Evolutionary conservation across 371 early-diverging fungal genomes (phyloP), one percentile per base, ranked within the genome.

Genomic region (Caulochytrium protostelioides): DNA sequence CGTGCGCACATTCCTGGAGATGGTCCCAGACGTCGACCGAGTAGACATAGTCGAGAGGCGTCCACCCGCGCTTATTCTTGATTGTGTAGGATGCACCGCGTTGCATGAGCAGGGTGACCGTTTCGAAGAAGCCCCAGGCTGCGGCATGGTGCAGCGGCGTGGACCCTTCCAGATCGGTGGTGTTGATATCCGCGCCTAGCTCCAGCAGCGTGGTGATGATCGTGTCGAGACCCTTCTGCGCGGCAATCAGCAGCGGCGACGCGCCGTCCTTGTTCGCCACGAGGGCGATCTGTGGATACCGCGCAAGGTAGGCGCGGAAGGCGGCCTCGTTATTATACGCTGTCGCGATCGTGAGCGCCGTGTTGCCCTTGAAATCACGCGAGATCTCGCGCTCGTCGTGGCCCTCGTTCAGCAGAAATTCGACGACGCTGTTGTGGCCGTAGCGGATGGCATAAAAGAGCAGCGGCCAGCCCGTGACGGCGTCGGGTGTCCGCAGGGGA

Each of bases 361-460:
- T 53, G 32, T 41, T 57, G 20, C 42, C 39, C 12, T 37, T 39
- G 32, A 57, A 57, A 31, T 57, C 57, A 48, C 50, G 30, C 14
- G 50, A 47, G 7, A 42, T 27, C 14, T 34, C 43, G 20, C 32
- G 26, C 12, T 3, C 38, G 23, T 57, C 54, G 31, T 52, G 51
- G 12, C 50, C 54, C 17, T 24, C 21, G n/a, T 52, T 50, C 22
- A 57, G 29, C 22, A 57, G 41, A 31, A 41, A 52, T 13, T 23
- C 12, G 4, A 57, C 46, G 24, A 57, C 37, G 9, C 44, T 41
- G 30, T 51, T 54, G 35, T 57, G 49, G 20, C 29, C 16, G 30
- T 43, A 50, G 14, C 37, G 34, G 22, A 57, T 57, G 13, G 58
- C 58, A 31, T 57, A 54, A 39, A 57, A 57, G 8, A 57, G 50